Evolutionary conservation across 2,329 filamentous ascomycete species (phyloP).

Genomic region (Alternaria consortialis): DNA sequence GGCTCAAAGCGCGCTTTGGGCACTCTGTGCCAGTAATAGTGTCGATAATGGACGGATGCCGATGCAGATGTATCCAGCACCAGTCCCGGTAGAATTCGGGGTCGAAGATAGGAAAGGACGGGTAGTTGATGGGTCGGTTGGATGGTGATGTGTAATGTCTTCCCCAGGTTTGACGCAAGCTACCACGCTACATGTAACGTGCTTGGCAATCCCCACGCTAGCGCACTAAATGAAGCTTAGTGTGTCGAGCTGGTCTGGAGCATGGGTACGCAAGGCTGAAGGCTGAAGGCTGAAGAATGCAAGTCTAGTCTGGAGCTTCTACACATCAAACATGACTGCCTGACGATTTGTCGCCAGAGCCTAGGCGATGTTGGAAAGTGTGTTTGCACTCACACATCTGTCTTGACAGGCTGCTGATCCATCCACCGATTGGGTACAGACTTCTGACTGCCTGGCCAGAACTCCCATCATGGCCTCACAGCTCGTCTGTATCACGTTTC

Average conservation of each 20-base stretch:
- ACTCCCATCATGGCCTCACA: neutral
- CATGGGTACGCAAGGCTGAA: constrained; percentile 10
- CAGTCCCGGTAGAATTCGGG: neutral
- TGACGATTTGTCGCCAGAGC: neutral
- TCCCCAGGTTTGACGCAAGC: constrained; percentile 16
- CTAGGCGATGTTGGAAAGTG: neutral
- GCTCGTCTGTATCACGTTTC: neutral
- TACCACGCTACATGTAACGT: constrained; percentile 13
- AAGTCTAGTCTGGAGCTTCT: neutral
- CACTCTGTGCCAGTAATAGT: constrained; percentile 9
- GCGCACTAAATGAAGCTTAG: neutral
- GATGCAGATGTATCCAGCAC: neutral
- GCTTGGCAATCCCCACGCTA: constrained; percentile 10
- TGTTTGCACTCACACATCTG: neutral
- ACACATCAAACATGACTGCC: neutral
- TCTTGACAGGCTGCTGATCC: neutral
- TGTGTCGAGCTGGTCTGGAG: neutral
- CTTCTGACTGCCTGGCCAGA: neutral
- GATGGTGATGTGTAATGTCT: constrained; percentile 13
- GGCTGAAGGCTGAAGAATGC: constrained; percentile 7
- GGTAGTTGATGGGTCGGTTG: neutral
- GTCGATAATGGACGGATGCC: neutral
- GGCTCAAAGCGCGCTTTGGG: constrained; percentile 3
- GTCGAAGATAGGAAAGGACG: neutral
- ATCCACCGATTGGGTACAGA: neutral